phyloP scores from a whole-genome alignment of 306 rosid species.

The Medicago lupulina region DNA sequence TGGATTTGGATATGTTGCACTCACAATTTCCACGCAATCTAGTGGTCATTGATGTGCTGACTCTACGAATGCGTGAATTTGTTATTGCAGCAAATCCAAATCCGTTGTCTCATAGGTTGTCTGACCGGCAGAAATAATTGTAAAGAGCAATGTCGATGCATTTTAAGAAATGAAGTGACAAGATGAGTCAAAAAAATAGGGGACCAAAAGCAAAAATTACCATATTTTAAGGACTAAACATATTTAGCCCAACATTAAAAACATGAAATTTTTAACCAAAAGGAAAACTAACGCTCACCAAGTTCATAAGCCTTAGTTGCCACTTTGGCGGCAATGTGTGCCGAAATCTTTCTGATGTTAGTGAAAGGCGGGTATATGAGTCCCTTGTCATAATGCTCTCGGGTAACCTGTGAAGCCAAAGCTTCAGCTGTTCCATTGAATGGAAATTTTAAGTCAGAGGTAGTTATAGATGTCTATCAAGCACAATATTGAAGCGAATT shows the following conservation, averaged over 20 bases:
- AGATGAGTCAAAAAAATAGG: not conserved
- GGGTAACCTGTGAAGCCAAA: conserved; percentile 75
- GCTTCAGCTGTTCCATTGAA: conserved; percentile 84
- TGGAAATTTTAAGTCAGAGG: conserved; percentile 6
- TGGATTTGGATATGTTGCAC: not conserved
- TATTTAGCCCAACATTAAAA: not conserved
- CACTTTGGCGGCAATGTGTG: conserved; percentile 86
- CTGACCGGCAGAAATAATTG: not conserved
- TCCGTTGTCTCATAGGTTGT: not conserved
- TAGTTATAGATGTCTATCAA: not conserved
- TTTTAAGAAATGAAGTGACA: not conserved
- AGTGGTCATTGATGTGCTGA: not conserved
- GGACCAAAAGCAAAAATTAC: not conserved
- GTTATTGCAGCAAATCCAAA: not conserved
- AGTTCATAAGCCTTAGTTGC: conserved; percentile 93
- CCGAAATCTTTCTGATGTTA: conserved; percentile 92
- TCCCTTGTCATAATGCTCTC: conserved; percentile 78
- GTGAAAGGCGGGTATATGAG: conserved; percentile 87
- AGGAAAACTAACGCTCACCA: conserved; percentile 54
- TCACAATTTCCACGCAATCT: not conserved
- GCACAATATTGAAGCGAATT: conserved; percentile 13
- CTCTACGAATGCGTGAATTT: not conserved
- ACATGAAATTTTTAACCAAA: not conserved
- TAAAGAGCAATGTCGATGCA: not conserved
- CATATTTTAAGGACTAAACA: not conserved